Conservation (phyloP, 208 protist genomes). For the Vickermania ingenoplastis region DNA sequence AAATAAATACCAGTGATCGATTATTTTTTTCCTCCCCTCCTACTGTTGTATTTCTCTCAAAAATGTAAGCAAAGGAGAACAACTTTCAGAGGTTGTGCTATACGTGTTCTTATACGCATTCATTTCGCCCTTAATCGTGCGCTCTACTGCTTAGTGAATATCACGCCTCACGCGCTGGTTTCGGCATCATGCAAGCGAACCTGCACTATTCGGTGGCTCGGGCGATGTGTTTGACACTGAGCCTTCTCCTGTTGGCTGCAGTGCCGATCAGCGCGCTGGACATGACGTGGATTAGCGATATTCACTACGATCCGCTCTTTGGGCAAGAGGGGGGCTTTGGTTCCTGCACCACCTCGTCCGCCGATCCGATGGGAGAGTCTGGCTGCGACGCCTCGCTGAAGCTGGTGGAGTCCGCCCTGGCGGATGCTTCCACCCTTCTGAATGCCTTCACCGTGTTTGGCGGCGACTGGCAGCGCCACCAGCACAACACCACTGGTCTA, state of each 20-base stretch:
- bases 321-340: slow-evolving; percentile 24
- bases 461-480: slow-evolving; percentile 73
- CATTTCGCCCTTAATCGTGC: too few species aligned
- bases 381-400: slow-evolving; percentile 47
- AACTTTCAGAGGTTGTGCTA: too few species aligned
- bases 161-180: too few species aligned
- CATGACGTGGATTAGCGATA: slow-evolving; percentile 57
- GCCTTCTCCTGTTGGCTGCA: neutral
- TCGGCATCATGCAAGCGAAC: too few species aligned
- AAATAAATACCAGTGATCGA: too few species aligned
- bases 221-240: too few species aligned
- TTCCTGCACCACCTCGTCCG: slow-evolving; percentile 13
- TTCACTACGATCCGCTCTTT: slow-evolving; percentile 75
- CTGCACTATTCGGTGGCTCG: too few species aligned
- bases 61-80: too few species aligned
- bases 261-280: slow-evolving; percentile 3
- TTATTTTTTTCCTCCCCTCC: too few species aligned
- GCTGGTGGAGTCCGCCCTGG: slow-evolving; percentile 30
- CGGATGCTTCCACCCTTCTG: slow-evolving; percentile 22
- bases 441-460: slow-evolving; percentile 26
- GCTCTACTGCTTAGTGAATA: too few species aligned
- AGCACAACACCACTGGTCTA: slow-evolving; percentile 12
- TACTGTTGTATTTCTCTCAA: too few species aligned
- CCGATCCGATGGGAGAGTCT: slow-evolving; percentile 15
- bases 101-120: too few species aligned